Base-by-base conservation (phyloP, 495 filamentous ascomycete genomes). In the Penicillium cosmopolitanum region DNA sequence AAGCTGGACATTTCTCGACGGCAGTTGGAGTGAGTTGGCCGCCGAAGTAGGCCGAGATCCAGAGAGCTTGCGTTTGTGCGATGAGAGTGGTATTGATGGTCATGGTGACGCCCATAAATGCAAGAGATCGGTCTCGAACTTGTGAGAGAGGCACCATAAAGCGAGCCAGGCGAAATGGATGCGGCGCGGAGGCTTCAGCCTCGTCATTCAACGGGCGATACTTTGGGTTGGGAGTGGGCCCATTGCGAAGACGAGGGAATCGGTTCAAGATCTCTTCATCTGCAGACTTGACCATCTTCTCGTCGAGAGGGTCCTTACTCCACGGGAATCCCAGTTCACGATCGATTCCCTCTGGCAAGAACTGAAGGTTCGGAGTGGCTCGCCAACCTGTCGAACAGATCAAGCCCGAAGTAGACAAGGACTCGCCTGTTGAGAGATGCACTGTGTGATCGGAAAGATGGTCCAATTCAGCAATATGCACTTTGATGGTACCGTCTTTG, bases 331-430 rank as follows among this genome's bases (percentile, higher is more conserved):
- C 73, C 25, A 83, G 62, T 23, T 75, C 58, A 31, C 67, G 63
- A 55, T 75, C 66, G 12, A 75, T 77, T 51, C 65, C 71, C 48
- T 79, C 79, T 0, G 88, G 85, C 1, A 85, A 66, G 69, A 92
- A 88, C 38, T 83, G 82, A 55, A 93, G 79, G 6, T 82, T 78
- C 2, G 89, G 84, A 1, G 76, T 77, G 48, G 84, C 80, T 63
- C 85, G 84, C 85, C 89, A 92, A 21, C 87, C 88, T 0, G 87
- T 92, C 31, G 80, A 81, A 64, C 84, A 89, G 58, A 91, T 80
- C n/a, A 96, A 73, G 50, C 90, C 89, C 1, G 85, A 80, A 5
- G 65, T 64, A 5, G 75, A 61, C 9, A 92, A 69, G 4, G 71
- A 66, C 15, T 82, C 77, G 15, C 84, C 85, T 40, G 83, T 78